These are phyloP conservation scores for Emericellopsis cladophorae DNA, from an alignment of 2,329 filamentous ascomycete genomes.

Conservation along the genomic window DNA sequence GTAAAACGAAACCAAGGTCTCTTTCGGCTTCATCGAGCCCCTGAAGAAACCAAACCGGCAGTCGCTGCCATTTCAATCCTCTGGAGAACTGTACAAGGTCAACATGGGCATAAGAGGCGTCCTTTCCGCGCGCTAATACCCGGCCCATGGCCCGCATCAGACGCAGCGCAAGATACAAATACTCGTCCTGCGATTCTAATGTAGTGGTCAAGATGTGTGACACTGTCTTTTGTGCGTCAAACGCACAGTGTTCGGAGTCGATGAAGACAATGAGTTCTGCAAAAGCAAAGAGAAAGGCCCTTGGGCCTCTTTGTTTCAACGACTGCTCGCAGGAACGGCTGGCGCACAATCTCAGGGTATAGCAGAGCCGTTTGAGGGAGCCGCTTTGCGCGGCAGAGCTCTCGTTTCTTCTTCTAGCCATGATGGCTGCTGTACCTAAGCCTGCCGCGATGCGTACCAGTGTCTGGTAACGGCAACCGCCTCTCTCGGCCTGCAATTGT, in stretches of 20 bases:
- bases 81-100: constrained; percentile 26
- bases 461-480: constrained; percentile 9
- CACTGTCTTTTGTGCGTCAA: no score
- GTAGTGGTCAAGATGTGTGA: no score
- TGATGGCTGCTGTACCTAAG: constrained; percentile 13
- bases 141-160: not conserved
- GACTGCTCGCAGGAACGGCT: no score
- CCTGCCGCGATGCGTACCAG: constrained; percentile 16
- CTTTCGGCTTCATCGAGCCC: constrained; percentile 13
- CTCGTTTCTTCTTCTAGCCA: not conserved
- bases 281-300: no score
- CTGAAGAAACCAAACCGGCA: constrained; percentile 18
- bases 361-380: not conserved
- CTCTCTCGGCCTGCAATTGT: not conserved
- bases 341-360: not conserved
- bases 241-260: no score
- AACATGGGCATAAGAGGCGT: constrained; percentile 7
- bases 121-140: no score
- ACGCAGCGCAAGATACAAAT: not conserved
- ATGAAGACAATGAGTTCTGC: no score
- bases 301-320: no score
- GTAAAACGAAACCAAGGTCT: no score
- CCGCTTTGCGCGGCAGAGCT: not conserved
- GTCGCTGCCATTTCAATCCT: constrained; percentile 20
- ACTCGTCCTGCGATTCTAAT: no score